Evolutionary conservation across 257 asterid species (phyloP), one percentile per base, ranked within the genome.

Genomic region (Solanum habrochaites): DNA sequence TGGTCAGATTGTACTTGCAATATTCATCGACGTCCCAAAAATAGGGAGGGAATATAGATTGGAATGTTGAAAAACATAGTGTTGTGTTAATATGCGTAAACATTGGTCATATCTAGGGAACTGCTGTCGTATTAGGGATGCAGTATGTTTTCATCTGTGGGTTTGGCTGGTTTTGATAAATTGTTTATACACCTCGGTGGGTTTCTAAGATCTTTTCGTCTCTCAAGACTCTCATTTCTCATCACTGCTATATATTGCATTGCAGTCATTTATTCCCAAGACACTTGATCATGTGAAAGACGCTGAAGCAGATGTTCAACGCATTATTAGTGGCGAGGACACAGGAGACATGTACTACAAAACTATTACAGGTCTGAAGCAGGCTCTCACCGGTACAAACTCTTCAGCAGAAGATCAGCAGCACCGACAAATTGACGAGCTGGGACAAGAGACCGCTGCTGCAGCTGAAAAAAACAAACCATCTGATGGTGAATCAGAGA

Each of bases 351-450:
- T 96, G 94, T 93, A 94, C 85, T 97, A 97, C 89, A 93, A 96
- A 83, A 97, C 98, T 12, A 94, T 96, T 60, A 97, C 99, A 1
- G 99, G 99, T 85, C 98, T 97, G 82, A 96, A 93, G 89, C 88
- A 94, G 67, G 95, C 95, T 15, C 95, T 97, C 43, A 87, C 95
- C 16, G 83, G 86, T 70, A 86, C 90, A 35, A 88, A 90, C 71
- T 25, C 92, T 20, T 64, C 96, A 23, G 86, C 86, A 39, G 96
- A 89, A 89, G 90, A 81, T 5, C 89, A 89, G 88, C 90, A 88
- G 74, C 74, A 72, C 35, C n/a, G 82, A 78, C 85, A 82, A 80
- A 70, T 43, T 29, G 88, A n/a, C 25, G 37, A 88, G 82, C 91
- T 62, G n/a, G 87, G 60, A 78, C 78, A 13, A 5, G 90, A 91